These are phyloP conservation scores for Meredithiella fracta DNA, from an alignment of 2,329 filamentous ascomycete species.

Conservation along the genomic window DNA sequence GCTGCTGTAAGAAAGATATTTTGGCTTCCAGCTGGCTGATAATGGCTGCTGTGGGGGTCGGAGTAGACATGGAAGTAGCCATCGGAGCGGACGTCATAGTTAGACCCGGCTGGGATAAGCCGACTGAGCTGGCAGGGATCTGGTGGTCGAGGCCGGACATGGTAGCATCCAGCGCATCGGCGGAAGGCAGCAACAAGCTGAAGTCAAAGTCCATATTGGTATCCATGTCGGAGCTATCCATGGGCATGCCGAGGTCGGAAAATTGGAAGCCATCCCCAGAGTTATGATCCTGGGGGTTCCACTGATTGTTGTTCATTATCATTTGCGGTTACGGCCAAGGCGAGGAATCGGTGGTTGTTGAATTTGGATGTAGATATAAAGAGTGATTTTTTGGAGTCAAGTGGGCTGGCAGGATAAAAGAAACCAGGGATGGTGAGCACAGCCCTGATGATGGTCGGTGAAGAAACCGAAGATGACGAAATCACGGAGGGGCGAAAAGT, in stretches of 20 bases:
- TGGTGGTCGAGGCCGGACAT: slow-evolving; percentile 32
- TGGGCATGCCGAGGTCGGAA: slow-evolving; percentile 41
- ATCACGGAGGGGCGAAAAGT: too few relatives aligned
- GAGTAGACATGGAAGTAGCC: slow-evolving; percentile 23
- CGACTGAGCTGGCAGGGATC: slow-evolving; percentile 6
- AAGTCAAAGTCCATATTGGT: slow-evolving; percentile 46
- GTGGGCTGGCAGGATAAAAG: too few relatives aligned
- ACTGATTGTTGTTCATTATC: slow-evolving; percentile 20
- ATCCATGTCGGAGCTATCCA: slow-evolving; percentile 29
- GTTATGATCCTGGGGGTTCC: slow-evolving; percentile 41
- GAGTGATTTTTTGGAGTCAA: too few relatives aligned
- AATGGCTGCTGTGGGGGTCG: slow-evolving; percentile 29
- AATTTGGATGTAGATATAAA: too few relatives aligned
- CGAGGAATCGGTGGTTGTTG: too few relatives aligned
- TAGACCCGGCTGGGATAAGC: slow-evolving; percentile 8
- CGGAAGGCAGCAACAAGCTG: slow-evolving; percentile 20
- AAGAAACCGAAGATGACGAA: too few relatives aligned
- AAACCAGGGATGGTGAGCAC: too few relatives aligned
- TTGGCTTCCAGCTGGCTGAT: slow-evolving; percentile 47
- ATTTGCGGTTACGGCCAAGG: not conserved
- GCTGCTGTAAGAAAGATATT: slow-evolving; percentile 48
- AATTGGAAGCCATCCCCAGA: slow-evolving; percentile 48
- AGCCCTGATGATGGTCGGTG: too few relatives aligned
- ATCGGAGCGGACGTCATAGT: slow-evolving; percentile 24
- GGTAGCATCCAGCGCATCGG: slow-evolving; percentile 31